These are phyloP conservation scores for Multifurca ochricompacta DNA, from an alignment of 768 basidiomycete genomes.

Conservation along the genomic window DNA sequence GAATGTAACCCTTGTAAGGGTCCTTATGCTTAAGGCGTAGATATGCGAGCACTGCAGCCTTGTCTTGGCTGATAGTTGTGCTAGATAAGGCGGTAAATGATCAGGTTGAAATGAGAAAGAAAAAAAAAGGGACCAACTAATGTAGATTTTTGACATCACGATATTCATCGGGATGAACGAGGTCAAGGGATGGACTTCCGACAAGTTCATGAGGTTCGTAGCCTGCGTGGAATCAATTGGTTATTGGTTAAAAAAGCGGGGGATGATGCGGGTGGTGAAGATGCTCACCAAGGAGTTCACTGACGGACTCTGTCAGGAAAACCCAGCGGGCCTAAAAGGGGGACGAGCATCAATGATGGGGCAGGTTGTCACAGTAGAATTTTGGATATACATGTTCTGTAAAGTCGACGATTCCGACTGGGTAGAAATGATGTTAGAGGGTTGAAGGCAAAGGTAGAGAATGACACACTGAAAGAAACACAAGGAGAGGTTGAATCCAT, in stretches of 20 bases:
- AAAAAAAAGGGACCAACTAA: conserved; percentile 40
- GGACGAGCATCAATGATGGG: background rate
- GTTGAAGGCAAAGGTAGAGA: conserved; percentile 10
- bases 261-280: background rate
- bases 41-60: conserved; percentile 72
- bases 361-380: conserved; percentile 9
- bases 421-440: conserved; percentile 12
- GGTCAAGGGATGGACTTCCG: conserved; percentile 59
- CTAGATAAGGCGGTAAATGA: conserved; percentile 29
- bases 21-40: conserved; percentile 75
- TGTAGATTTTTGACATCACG: conserved; percentile 57
- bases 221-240: conserved; percentile 34
- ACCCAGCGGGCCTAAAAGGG: conserved; percentile 52
- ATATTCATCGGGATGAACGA: conserved; percentile 78
- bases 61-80: conserved; percentile 70
- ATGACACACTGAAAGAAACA: conserved; percentile 68
- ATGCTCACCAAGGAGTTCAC: conserved; percentile 50
- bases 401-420: conserved; percentile 79
- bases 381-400: conserved; percentile 50
- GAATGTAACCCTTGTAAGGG: conserved; percentile 64
- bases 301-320: conserved; percentile 57
- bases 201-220: conserved; percentile 68
- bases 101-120: background rate
- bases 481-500: conserved; percentile 34
- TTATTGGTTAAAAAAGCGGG: no score